These are phyloP conservation scores for Lasiosphaeriaceae sp. DNA, from an alignment of 495 filamentous ascomycete genomes.

Conservation along the genomic window DNA sequence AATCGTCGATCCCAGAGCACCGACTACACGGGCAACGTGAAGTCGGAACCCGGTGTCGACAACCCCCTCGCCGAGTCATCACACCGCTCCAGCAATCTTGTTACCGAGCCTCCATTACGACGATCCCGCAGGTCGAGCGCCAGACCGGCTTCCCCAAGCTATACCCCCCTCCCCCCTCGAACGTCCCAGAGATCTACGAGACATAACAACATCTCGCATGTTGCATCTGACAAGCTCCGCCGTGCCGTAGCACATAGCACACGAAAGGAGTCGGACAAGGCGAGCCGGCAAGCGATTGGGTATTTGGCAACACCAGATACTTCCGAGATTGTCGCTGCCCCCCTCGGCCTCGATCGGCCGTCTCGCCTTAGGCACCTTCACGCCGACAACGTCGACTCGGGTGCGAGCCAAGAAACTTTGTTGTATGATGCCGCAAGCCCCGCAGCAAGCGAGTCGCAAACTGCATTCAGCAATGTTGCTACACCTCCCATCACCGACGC, in stretches of 20 bases:
- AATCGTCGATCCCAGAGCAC: conserved; percentile 30
- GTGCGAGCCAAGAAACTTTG: conserved; percentile 43
- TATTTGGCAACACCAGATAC: conserved; percentile 49
- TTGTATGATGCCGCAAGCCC: conserved; percentile 45
- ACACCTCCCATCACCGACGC: conserved; percentile 55
- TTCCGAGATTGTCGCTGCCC: conserved; percentile 30
- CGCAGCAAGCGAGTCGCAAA: conserved; percentile 40
- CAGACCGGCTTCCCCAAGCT: conserved; percentile 33
- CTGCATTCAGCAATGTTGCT: conserved; percentile 51
- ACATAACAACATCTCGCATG: conserved; percentile 7
- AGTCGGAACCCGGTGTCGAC: conserved; percentile 32
- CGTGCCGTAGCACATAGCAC: conserved; percentile 30
- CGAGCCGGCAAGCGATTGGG: conserved; percentile 18
- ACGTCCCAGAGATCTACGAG: conserved; percentile 26
- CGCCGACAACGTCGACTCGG: conserved; percentile 35
- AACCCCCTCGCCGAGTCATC: conserved; percentile 19
- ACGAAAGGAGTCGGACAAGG: conserved; percentile 24
- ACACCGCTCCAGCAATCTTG: conserved; percentile 19
- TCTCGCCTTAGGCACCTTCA: conserved; percentile 28
- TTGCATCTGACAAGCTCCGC: conserved; percentile 36
- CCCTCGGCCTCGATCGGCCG: conserved; percentile 26
- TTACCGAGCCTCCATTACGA: conserved; percentile 18
- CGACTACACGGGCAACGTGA: conserved; percentile 30
- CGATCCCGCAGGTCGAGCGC: conserved; percentile 21
- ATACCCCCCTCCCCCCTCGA: conserved; percentile 23